Conservation (phyloP, 1,284 basidiomycete genomes). For the Dichomitus squalens region DNA sequence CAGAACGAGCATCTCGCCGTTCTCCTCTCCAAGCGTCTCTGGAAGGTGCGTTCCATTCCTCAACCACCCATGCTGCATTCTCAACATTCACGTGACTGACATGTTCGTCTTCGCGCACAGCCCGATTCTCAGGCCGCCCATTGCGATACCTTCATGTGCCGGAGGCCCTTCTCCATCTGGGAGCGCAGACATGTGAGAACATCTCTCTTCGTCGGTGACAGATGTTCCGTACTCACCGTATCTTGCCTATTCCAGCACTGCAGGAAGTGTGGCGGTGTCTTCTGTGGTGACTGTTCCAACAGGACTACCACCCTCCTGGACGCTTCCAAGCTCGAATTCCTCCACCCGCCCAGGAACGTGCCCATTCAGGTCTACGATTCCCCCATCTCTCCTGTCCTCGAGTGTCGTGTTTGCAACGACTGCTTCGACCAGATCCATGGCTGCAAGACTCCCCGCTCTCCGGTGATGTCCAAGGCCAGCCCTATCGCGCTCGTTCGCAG, state of each 20-base stretch:
- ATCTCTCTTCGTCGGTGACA: conserved; percentile 13
- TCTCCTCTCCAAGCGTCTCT: conserved; percentile 63
- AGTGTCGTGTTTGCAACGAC: conserved; percentile 67
- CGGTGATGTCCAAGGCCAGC: conserved; percentile 33
- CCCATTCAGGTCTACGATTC: conserved; percentile 57
- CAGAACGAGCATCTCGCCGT: conserved; percentile 77
- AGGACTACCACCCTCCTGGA: conserved; percentile 64
- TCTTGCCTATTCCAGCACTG: conserved; percentile 56
- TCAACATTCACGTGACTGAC: conserved; percentile 27
- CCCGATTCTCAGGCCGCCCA: conserved; percentile 58
- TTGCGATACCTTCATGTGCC: conserved; percentile 76
- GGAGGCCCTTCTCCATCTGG: conserved; percentile 60
- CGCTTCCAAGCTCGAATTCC: conserved; percentile 64
- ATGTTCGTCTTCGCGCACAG: conserved; percentile 36
- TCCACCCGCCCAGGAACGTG: conserved; percentile 67
- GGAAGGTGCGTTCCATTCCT: conserved; percentile 57
- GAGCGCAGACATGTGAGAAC: conserved; percentile 70
- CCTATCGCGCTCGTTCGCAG: conserved; percentile 44
- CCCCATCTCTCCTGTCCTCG: conserved; percentile 52
- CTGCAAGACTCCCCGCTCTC: conserved; percentile 36
- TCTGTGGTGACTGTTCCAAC: conserved; percentile 61
- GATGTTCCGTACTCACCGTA: conserved; percentile 26
- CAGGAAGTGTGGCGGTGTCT: conserved; percentile 79
- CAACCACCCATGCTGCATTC: conserved; percentile 10
- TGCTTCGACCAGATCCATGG: conserved; percentile 75